Percentiles rank a stretch among this genome's conserved stretches.
These are phyloP conservation scores for Mytilinidion resinicola DNA, from an alignment of 495 filamentous ascomycete species.

Conservation along the genomic window DNA sequence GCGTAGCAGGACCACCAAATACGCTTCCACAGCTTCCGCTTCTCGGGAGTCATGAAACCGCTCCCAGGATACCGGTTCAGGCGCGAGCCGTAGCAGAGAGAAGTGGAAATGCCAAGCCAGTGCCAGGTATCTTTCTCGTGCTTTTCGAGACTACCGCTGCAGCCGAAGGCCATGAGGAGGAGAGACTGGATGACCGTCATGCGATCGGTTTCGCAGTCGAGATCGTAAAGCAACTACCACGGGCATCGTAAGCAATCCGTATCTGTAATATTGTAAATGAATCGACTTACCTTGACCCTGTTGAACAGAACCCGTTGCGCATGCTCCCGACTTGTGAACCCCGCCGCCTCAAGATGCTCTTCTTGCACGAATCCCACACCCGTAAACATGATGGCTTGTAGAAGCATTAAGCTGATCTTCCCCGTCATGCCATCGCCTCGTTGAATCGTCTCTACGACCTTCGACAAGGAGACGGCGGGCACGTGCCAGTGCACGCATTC, in stretches of 20 bases:
- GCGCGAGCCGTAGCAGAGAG: conserved; percentile 70
- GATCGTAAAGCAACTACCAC: conserved; percentile 61
- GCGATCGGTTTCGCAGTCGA: conserved; percentile 74
- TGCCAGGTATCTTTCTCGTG: conserved; percentile 87
- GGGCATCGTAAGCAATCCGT: background rate
- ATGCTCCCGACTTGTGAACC: background rate
- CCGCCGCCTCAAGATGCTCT: background rate
- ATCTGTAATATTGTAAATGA: too few species aligned
- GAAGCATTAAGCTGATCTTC: conserved; percentile 63
- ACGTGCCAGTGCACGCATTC: conserved; percentile 82
- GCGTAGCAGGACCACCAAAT: conserved; percentile 86
- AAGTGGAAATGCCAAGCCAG: conserved; percentile 79
- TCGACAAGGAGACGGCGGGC: conserved; percentile 68
- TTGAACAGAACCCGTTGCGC: background rate
- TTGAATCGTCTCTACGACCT: conserved; percentile 61
- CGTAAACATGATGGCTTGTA: conserved; percentile 41
- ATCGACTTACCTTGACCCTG: background rate
- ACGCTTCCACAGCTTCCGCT: conserved; percentile 68
- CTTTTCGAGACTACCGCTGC: conserved; percentile 55
- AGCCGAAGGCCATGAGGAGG: conserved; percentile 64
- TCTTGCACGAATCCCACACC: background rate
- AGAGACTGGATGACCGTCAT: conserved; percentile 73
- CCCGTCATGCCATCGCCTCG: conserved; percentile 48
- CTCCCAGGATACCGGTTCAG: conserved; percentile 67
- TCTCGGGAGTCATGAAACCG: conserved; percentile 56